A percentile compares a stretch with the other conserved stretches of the same genome.
These are phyloP conservation scores for Pontederia paniculata DNA, from an alignment of 176 grass and related monocot genomes.

Conservation along the genomic window DNA sequence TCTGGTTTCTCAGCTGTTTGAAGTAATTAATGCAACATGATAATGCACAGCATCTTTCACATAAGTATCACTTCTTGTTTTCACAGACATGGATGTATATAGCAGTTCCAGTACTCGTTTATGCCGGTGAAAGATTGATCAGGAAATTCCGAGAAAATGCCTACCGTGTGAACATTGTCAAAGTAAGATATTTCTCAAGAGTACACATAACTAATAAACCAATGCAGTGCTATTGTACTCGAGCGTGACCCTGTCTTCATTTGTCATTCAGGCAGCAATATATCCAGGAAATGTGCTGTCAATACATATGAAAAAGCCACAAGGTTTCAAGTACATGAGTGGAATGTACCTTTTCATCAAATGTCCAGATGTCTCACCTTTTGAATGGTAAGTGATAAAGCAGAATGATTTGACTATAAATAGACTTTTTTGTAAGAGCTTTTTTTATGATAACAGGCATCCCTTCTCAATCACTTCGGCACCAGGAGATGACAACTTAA, in stretches of 20 bases:
- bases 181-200: not conserved
- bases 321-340: constrained; percentile 96
- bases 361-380: constrained; percentile 93
- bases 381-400: constrained; percentile 55
- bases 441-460: constrained; percentile 52
- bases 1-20: not conserved
- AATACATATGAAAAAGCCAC: constrained; percentile 91
- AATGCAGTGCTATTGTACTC: not conserved
- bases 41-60: not conserved
- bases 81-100: constrained; percentile 13
- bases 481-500: constrained; percentile 73
- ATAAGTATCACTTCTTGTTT: not conserved
- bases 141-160: constrained; percentile 1
- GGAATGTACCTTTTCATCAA: constrained; percentile 99
- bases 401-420: constrained; percentile 1
- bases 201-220: not conserved
- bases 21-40: not conserved
- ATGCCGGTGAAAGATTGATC: constrained; percentile 3
- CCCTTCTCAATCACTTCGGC: constrained; percentile 98
- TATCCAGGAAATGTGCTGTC: constrained; percentile 98
- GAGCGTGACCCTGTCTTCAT: constrained; percentile 8
- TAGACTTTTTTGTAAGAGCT: constrained; percentile 8
- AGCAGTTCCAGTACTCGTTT: constrained; percentile 11
- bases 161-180: constrained; percentile 5
- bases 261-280: constrained; percentile 66